Percentiles rank a stretch among this genome's conserved stretches.
Conservation (phyloP, 306 rosid genomes). For the peach (Prunus persica) region Prunus_persica_NCBIv2 NC_034014.1:625001-625500, state of each 20-base stretch:
- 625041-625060: constrained; percentile 34
- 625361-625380: no score
- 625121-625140: neutral
- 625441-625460: constrained; percentile 3
- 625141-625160: neutral
- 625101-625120: neutral
- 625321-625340: neutral
- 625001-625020: constrained; percentile 55
- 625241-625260: neutral
- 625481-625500: neutral
- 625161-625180: neutral
- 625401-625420: neutral
- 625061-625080: constrained; percentile 38
- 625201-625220: neutral
- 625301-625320: no score
- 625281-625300: no score
- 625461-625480: neutral
- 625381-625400: neutral
- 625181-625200: neutral
- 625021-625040: constrained; percentile 45
- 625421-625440: neutral
- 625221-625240: neutral
- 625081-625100: constrained; percentile 8
- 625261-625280: no score
- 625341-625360: neutral